phyloP scores from a whole-genome alignment of 768 basidiomycete species.

The Lentinula lateritia region DNA sequence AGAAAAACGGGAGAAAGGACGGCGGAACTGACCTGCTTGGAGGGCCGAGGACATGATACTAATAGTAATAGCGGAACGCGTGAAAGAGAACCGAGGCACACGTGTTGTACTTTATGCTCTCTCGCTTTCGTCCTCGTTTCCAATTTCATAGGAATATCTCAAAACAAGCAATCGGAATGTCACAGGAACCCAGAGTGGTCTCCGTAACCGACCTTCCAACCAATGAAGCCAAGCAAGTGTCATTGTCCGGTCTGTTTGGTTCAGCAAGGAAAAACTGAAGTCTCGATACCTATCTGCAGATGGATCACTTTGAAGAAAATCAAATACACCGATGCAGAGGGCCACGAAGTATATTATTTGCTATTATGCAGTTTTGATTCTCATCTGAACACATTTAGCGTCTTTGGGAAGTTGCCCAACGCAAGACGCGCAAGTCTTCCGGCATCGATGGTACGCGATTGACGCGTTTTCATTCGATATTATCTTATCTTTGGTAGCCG shows the following conservation, averaged over 20 bases:
- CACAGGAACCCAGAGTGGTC: slow-evolving; percentile 40
- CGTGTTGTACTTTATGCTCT: background rate
- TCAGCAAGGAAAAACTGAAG: background rate
- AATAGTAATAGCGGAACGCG: background rate
- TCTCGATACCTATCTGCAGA: slow-evolving; percentile 30
- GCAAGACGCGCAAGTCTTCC: slow-evolving; percentile 69
- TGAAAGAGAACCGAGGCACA: background rate
- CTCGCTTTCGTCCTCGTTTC: background rate
- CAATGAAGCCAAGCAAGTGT: slow-evolving; percentile 54
- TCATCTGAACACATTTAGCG: slow-evolving; percentile 39
- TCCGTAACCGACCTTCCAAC: slow-evolving; percentile 45
- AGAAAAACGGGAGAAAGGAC: background rate
- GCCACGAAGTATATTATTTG: slow-evolving; percentile 48
- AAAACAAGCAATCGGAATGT: slow-evolving; percentile 7
- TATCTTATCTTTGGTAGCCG: slow-evolving; percentile 41
- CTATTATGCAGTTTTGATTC: background rate
- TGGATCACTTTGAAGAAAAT: slow-evolving; percentile 86
- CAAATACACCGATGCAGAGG: slow-evolving; percentile 72
- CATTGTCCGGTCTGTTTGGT: background rate
- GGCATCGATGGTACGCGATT: slow-evolving; percentile 69
- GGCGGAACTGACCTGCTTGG: background rate
- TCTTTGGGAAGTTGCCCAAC: slow-evolving; percentile 86
- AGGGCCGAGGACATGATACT: background rate
- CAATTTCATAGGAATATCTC: background rate
- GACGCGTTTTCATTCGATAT: background rate